A percentile compares a stretch with the other conserved stretches of the same genome.
phyloP scores from a whole-genome alignment of 345 rosid genomes.

The Populus nigra region DNA sequence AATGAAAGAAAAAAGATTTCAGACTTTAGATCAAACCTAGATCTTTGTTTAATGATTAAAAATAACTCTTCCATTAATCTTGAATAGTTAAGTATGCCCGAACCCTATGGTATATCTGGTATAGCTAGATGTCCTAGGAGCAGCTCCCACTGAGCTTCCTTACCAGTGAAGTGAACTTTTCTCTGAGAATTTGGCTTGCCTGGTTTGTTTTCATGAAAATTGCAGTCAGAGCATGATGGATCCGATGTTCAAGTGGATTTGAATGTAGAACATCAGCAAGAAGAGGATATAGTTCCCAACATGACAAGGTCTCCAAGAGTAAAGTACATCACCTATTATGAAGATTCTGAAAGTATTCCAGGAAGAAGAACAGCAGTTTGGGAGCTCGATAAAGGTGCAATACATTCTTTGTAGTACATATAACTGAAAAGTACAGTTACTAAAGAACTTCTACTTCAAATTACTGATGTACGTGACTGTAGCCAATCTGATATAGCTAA shows the following conservation, averaged over 20 bases:
- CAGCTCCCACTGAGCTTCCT: too few relatives aligned
- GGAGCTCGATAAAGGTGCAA: constrained; percentile 91
- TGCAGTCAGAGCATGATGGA: constrained; percentile 96
- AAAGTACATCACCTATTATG: constrained; percentile 84
- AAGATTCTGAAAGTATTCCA: constrained; percentile 83
- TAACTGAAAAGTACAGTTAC: constrained; percentile 16
- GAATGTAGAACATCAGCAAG: constrained; percentile 75
- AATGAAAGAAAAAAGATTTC: too few relatives aligned
- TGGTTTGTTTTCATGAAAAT: constrained; percentile 18
- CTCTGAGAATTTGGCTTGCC: constrained; percentile 5
- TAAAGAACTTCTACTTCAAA: constrained; percentile 5
- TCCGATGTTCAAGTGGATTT: constrained; percentile 75
- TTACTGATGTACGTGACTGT: neutral
- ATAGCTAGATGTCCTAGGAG: too few relatives aligned
- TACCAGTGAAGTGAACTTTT: neutral
- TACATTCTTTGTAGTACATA: constrained; percentile 1
- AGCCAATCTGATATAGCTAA: constrained; percentile 10
- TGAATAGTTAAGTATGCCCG: too few relatives aligned
- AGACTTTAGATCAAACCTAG: too few relatives aligned
- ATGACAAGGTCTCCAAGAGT: constrained; percentile 81
- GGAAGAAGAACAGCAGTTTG: constrained; percentile 96
- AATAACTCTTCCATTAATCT: too few relatives aligned
- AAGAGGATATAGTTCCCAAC: constrained; percentile 70
- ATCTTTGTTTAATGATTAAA: too few relatives aligned
- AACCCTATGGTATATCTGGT: too few relatives aligned